A percentile compares a stretch with the other conserved stretches of the same genome.
These are phyloP conservation scores for Fusarium protoensiforme DNA, from an alignment of 2,329 filamentous ascomycete species.

Conservation along the genomic window DNA sequence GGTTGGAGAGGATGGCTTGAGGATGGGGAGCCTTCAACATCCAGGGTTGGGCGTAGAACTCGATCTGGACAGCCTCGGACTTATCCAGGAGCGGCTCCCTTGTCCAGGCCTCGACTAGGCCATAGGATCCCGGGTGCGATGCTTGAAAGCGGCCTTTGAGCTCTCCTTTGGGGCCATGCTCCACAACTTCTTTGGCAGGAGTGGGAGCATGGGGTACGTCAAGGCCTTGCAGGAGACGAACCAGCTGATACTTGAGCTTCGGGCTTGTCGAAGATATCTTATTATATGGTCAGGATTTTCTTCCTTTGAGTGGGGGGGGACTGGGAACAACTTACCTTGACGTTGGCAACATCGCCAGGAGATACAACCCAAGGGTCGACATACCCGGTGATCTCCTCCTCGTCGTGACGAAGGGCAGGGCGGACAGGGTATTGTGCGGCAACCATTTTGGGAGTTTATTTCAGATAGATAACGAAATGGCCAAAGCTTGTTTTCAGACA, in stretches of 20 bases:
- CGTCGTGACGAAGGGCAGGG: neutral
- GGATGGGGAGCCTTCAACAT: neutral
- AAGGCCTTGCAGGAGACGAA: constrained; percentile 3
- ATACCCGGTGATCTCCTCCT: constrained; percentile 18
- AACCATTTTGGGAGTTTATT: neutral
- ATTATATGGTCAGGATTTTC: neutral
- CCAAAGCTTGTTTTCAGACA: neutral
- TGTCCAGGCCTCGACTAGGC: neutral
- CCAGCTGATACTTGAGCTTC: constrained; percentile 5
- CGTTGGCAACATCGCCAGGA: neutral
- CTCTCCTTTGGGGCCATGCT: constrained; percentile 5
- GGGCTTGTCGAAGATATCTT: neutral
- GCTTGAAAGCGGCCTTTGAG: neutral
- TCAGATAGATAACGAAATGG: neutral
- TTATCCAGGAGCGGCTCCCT: neutral
- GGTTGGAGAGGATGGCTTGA: neutral
- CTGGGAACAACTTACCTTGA: neutral
- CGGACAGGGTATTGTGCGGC: neutral
- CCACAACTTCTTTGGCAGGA: constrained; percentile 14
- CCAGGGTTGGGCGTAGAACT: neutral
- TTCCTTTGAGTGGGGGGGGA: accelerated
- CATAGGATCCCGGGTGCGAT: neutral
- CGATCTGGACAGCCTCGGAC: neutral
- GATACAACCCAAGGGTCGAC: constrained; percentile 6
- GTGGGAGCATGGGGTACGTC: constrained; percentile 5